Conservation (phyloP, 345 rosid species). For the Eucalyptus erythrocorys region DNA sequence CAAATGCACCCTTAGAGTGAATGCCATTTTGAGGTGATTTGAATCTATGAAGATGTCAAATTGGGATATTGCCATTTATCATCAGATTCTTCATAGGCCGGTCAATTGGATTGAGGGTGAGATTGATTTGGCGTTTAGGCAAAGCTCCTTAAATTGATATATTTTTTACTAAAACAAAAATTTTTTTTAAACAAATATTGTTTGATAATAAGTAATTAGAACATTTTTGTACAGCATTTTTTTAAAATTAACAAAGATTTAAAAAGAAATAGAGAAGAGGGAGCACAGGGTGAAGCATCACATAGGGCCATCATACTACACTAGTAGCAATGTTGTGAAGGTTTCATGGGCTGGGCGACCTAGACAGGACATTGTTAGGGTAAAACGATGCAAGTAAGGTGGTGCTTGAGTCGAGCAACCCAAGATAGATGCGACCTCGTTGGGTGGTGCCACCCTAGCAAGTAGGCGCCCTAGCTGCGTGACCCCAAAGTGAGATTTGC, state of each 20-base stretch:
- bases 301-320: rapidly evolving
- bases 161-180: neutral
- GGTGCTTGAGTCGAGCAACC: neutral
- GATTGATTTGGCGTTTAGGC: neutral
- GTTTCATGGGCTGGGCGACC: neutral
- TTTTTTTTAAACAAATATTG: no score
- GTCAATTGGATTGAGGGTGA: neutral
- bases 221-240: neutral
- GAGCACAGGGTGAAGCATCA: neutral
- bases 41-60: neutral
- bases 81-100: neutral
- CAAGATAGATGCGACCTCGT: neutral
- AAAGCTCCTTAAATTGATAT: neutral
- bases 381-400: neutral
- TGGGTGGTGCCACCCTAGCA: neutral
- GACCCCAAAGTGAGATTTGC: neutral
- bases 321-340: neutral
- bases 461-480: rapidly evolving
- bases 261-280: neutral
- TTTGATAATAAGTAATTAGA: neutral
- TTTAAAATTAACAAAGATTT: neutral
- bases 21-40: neutral
- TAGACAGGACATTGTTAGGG: neutral
- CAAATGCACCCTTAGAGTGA: no score
- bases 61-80: neutral